A percentile compares a stretch with the other conserved stretches of the same genome.
These are phyloP conservation scores for Aspergillus unguis DNA, from an alignment of 2,329 filamentous ascomycete species.

Conservation along the genomic window DNA sequence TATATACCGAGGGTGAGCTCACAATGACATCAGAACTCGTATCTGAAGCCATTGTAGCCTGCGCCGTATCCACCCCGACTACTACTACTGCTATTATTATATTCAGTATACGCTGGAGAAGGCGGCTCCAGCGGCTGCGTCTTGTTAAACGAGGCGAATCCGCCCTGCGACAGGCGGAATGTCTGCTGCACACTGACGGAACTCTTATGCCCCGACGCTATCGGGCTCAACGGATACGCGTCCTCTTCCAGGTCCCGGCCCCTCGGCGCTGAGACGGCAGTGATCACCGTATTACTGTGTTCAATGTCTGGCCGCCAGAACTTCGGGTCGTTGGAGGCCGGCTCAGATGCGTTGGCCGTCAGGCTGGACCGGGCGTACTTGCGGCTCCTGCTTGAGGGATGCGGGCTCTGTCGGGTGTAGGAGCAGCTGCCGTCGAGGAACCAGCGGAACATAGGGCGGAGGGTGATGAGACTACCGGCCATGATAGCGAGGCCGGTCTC, in stretches of 20 bases:
- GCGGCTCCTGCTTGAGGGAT: background rate
- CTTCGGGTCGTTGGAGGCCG: background rate
- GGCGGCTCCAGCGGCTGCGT: background rate
- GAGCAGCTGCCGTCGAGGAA: slow-evolving; percentile 5
- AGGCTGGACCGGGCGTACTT: slow-evolving; percentile 1
- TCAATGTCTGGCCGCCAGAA: slow-evolving; percentile 9
- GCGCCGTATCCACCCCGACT: background rate
- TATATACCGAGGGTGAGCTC: background rate
- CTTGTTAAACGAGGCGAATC: background rate
- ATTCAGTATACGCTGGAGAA: too few relatives aligned
- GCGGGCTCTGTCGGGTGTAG: background rate
- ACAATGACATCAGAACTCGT: background rate
- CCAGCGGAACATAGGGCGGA: slow-evolving; percentile 45
- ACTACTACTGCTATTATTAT: background rate
- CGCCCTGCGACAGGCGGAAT: background rate
- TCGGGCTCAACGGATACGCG: background rate
- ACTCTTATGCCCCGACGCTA: background rate
- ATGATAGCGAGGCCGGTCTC: slow-evolving; percentile 37
- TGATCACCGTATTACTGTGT: background rate
- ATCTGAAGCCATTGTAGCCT: background rate
- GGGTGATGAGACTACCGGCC: slow-evolving; percentile 35
- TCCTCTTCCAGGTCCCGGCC: too few relatives aligned
- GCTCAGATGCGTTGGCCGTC: background rate
- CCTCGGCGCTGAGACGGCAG: background rate
- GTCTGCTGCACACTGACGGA: slow-evolving; percentile 6